phyloP scores from a whole-genome alignment of 768 basidiomycete genomes.

The Austroboletus eburneus region DNA sequence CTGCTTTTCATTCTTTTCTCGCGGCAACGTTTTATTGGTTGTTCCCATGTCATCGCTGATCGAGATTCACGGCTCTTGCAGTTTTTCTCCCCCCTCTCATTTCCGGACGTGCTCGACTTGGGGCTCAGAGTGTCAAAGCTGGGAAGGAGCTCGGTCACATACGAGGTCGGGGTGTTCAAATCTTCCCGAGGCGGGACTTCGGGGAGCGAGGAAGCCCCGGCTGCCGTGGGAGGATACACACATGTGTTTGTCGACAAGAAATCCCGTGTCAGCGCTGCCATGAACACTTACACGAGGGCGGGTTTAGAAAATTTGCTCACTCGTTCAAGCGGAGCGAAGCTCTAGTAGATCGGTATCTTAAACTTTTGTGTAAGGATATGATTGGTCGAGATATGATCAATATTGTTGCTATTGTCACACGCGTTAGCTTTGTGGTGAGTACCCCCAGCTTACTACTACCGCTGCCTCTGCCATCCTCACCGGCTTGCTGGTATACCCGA shows the following conservation, averaged over 20 bases:
- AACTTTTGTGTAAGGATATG: too few relatives aligned
- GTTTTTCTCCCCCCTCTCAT: constrained; percentile 72
- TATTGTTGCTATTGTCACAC: too few relatives aligned
- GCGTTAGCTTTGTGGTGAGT: too few relatives aligned
- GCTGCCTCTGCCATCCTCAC: too few relatives aligned
- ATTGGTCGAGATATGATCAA: too few relatives aligned
- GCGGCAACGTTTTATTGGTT: too few relatives aligned
- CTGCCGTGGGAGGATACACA: constrained; percentile 58
- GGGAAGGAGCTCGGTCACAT: constrained; percentile 72
- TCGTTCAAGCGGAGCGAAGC: constrained; percentile 6
- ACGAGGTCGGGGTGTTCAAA: constrained; percentile 76
- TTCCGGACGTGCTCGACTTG: constrained; percentile 66
- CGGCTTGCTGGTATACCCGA: too few relatives aligned
- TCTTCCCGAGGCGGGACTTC: constrained; percentile 10
- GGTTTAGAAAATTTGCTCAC: constrained; percentile 37
- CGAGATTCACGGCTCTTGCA: constrained; percentile 19
- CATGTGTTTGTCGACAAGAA: constrained; percentile 76
- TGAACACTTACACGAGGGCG: constrained; percentile 37
- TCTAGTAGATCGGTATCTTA: too few relatives aligned
- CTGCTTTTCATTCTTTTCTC: too few relatives aligned
- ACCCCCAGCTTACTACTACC: too few relatives aligned
- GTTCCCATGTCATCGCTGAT: not conserved
- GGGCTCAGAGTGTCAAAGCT: constrained; percentile 65
- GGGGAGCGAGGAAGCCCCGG: constrained; percentile 21
- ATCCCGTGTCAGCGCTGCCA: constrained; percentile 52